Base-by-base conservation (phyloP, 2,329 filamentous ascomycete genomes). In the Cordyceps cateniannulata region DNA sequence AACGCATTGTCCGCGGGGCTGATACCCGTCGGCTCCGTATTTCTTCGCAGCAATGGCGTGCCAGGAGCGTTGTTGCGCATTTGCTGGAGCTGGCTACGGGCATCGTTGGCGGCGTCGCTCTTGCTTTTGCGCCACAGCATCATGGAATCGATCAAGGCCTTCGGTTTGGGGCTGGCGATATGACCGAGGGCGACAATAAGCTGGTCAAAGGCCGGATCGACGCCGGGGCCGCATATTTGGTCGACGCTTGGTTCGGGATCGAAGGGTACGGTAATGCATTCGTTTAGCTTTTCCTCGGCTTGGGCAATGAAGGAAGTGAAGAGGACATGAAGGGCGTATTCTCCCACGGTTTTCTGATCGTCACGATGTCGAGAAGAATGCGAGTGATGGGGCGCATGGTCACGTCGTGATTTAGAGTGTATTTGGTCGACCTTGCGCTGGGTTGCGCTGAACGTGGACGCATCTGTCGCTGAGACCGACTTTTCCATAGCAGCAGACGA, bases 121-220 rank as follows among this genome's bases (percentile, higher is more conserved):
- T 98, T 98, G 65, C 86, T 90, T 74, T 97, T 98, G 60, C 95
- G 87, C 95, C 95, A 99, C 35, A 96, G 83, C 91, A 99, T 99
- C 73, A 99, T 92, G 22, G 91, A 93, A 73, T 99, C 95, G 69
- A 99, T 97, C 56, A 99, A 77, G 5, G 92, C 90, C 71, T 96
- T 98, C 5, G 96, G 96, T 70, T 96, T 96, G 66, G 93, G 89
- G 62, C 91, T 90, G 58, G 93, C 91, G 69, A 99, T 96, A 71
- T 98, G 93, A 3, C 95, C 95, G 44, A 99, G 81, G 18, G 96
- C 95, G 29, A 88, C 86, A 65, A 99, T 96, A 68, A 96, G 85
- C 75, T 98, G 93, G 73, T 99, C 95, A 71, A 99, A 99, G 12
- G 85, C 86, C 1, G 88, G 83, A 71, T 99, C 95, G 45, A 90